phyloP scores from a whole-genome alignment of 345 rosid genomes.

The Acer yangbiense region DNA sequence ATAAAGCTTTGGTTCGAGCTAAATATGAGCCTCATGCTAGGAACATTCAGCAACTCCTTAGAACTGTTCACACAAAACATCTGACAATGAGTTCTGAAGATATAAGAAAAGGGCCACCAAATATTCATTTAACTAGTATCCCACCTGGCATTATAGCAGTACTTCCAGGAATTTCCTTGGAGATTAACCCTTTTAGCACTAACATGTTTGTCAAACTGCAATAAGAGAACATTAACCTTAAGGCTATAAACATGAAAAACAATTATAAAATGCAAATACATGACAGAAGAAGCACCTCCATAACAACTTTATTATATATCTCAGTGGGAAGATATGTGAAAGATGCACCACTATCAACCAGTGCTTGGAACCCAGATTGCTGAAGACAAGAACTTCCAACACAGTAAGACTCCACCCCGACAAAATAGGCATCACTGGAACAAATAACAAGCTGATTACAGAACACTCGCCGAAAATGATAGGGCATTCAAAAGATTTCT shows the following conservation, averaged over 20 bases:
- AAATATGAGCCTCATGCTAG: slow-evolving; percentile 33
- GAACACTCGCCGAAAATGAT: neutral
- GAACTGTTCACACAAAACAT: slow-evolving; percentile 24
- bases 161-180: slow-evolving; percentile 33
- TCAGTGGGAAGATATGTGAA: slow-evolving; percentile 34
- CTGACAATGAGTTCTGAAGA: slow-evolving; percentile 15
- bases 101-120: neutral
- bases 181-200: slow-evolving; percentile 27
- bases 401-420: slow-evolving; percentile 30
- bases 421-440: slow-evolving; percentile 30
- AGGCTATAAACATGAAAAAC: slow-evolving; percentile 4
- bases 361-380: slow-evolving; percentile 33
- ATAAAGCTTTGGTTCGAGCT: slow-evolving; percentile 34
- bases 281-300: slow-evolving; percentile 23
- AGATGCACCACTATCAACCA: slow-evolving; percentile 41
- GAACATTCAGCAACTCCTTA: slow-evolving; percentile 22
- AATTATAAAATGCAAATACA: neutral
- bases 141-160: slow-evolving; percentile 44
- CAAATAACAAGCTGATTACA: neutral
- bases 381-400: slow-evolving; percentile 34
- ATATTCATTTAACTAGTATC: slow-evolving; percentile 10
- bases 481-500: neutral
- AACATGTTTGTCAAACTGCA: slow-evolving; percentile 44
- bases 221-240: neutral
- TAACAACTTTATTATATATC: slow-evolving; percentile 26